Evolutionary conservation across 2,329 filamentous ascomycete genomes (phyloP).

Genomic region (Diplodia corticola): DNA sequence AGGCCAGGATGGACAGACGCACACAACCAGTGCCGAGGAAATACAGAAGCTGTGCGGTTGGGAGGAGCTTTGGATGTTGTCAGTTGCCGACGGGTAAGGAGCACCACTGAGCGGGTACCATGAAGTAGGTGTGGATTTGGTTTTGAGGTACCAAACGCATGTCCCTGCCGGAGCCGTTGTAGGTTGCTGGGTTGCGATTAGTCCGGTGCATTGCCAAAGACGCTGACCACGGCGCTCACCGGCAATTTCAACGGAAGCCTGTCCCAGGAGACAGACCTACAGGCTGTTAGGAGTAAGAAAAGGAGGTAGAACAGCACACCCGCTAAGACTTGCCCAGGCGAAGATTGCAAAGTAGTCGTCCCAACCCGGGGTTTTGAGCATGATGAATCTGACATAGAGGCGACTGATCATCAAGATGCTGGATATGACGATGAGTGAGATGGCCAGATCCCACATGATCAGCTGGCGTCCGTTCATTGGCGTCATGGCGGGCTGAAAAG

Average conservation of each 20-base stretch:
- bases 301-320: neutral
- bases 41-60: conserved; percentile 27
- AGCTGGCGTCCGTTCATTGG: conserved; percentile 9
- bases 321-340: conserved; percentile 29
- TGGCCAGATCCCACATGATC: conserved; percentile 26
- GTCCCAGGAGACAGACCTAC: conserved; percentile 7
- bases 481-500: neutral
- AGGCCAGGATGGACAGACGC: conserved; percentile 39
- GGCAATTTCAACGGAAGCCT: conserved; percentile 11
- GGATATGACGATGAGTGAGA: conserved; percentile 34
- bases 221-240: neutral
- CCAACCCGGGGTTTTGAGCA: conserved; percentile 34
- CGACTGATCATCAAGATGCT: conserved; percentile 31
- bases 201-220: neutral
- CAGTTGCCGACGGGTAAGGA: conserved; percentile 1
- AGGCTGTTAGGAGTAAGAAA: neutral
- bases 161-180: conserved; percentile 29
- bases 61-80: conserved; percentile 23
- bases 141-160: conserved; percentile 25
- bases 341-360: conserved; percentile 35
- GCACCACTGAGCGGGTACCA: conserved; percentile 19
- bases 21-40: conserved; percentile 38
- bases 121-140: conserved; percentile 26
- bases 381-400: conserved; percentile 33
- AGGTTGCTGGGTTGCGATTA: conserved; percentile 11